Conservation (phyloP, 2,329 filamentous ascomycete genomes). For the Penicillium thymicola region DNA sequence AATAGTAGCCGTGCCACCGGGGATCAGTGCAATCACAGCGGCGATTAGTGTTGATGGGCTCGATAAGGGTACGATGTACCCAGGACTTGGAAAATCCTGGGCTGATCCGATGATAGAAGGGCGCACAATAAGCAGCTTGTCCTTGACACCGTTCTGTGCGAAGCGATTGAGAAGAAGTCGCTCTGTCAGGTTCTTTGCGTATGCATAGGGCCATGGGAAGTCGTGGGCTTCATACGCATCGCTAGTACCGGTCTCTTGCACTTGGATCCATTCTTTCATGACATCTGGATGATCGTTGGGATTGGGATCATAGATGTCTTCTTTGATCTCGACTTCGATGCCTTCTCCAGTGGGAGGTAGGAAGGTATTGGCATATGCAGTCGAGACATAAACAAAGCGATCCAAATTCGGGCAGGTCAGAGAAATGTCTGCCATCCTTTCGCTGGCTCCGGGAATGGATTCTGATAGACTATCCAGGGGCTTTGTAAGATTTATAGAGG, state of each 20-base stretch:
- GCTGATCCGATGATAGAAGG: background rate
- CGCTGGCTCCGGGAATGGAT: background rate
- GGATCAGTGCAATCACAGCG: background rate
- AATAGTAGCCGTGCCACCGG: background rate
- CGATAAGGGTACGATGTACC: background rate
- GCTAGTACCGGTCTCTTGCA: slow-evolving; percentile 18
- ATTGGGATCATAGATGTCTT: background rate
- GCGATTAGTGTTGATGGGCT: background rate
- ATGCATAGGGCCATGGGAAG: background rate
- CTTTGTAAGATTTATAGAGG: background rate
- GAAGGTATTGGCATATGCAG: background rate
- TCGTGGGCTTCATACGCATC: slow-evolving; percentile 25
- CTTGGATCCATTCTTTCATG: background rate
- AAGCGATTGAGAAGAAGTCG: background rate
- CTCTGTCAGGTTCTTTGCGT: background rate
- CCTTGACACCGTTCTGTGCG: background rate
- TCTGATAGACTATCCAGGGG: background rate
- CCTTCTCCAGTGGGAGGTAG: background rate
- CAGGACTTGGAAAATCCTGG: background rate
- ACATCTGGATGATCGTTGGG: background rate
- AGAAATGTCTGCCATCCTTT: background rate
- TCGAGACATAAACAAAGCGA: background rate
- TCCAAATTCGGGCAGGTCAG: background rate
- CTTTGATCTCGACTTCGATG: background rate
- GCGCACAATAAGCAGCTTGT: background rate